phyloP scores from a whole-genome alignment of 2,329 filamentous ascomycete species.

The Sporothrix protearum region DNA sequence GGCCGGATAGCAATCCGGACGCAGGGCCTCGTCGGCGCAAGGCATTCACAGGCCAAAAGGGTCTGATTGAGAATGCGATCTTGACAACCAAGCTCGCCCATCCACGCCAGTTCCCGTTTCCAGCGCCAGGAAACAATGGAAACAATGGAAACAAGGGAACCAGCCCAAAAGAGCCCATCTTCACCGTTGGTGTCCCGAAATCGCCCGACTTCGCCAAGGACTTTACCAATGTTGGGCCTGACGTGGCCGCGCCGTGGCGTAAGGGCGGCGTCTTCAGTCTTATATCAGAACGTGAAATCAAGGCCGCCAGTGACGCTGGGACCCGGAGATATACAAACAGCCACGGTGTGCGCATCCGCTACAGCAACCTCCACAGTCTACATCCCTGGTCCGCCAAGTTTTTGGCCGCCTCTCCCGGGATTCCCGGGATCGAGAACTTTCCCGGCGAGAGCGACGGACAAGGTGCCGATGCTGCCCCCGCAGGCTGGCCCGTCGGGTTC shows the following conservation, averaged over 20 bases:
- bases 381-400: conserved; percentile 31
- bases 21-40: background rate
- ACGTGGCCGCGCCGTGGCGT: conserved; percentile 16
- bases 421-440: conserved; percentile 15
- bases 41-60: background rate
- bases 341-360: conserved; percentile 18
- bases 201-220: conserved; percentile 14
- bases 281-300: background rate
- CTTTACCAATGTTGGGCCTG: conserved; percentile 20
- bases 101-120: background rate
- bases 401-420: conserved; percentile 30
- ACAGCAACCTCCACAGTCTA: conserved; percentile 31
- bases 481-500: background rate
- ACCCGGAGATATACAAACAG: background rate
- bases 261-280: background rate
- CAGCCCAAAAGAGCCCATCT: background rate
- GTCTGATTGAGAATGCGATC: background rate
- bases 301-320: background rate
- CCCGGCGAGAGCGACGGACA: conserved; percentile 22
- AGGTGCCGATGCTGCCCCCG: background rate
- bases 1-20: background rate
- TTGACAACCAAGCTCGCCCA: background rate
- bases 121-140: background rate
- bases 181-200: conserved; percentile 1
- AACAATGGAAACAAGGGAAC: no score